Conservation (phyloP, 345 rosid species). For the Geranium brycei region DNA sequence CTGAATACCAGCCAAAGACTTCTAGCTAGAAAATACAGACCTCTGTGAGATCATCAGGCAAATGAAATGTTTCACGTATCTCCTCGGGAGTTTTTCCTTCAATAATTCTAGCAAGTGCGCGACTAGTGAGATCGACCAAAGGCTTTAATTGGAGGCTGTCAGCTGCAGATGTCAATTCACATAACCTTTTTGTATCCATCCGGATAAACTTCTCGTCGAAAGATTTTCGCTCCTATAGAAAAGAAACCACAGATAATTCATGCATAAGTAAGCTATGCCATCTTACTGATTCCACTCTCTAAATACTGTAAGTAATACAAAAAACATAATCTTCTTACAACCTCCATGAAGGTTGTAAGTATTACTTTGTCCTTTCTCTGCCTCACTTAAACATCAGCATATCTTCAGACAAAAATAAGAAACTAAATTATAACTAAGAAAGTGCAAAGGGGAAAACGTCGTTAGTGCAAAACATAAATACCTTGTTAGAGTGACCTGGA, state of each 20-base stretch:
- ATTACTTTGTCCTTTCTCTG: background rate
- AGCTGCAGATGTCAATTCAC: slow-evolving; percentile 90
- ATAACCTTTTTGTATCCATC: slow-evolving; percentile 73
- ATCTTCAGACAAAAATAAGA: background rate
- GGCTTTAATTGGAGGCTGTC: slow-evolving; percentile 85
- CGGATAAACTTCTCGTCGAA: slow-evolving; percentile 78
- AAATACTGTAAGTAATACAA: too few relatives aligned
- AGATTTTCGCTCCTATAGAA: slow-evolving; percentile 53
- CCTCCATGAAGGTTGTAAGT: background rate
- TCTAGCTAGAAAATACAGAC: slow-evolving; percentile 24
- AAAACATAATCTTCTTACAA: background rate
- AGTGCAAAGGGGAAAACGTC: background rate
- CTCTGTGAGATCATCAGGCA: slow-evolving; percentile 94
- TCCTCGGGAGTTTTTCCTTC: slow-evolving; percentile 85
- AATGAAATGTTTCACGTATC: slow-evolving; percentile 83
- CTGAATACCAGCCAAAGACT: background rate
- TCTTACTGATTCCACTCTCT: background rate
- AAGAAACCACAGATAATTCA: slow-evolving; percentile 4
- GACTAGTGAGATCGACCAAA: slow-evolving; percentile 81
- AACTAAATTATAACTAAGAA: background rate
- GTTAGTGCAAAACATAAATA: slow-evolving; percentile 4
- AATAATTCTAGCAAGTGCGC: slow-evolving; percentile 73
- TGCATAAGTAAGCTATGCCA: background rate
- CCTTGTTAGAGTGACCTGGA: slow-evolving; percentile 73
- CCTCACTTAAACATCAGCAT: background rate